Conservation (phyloP, 1,284 basidiomycete species). For the Tremellales sp. region DNA sequence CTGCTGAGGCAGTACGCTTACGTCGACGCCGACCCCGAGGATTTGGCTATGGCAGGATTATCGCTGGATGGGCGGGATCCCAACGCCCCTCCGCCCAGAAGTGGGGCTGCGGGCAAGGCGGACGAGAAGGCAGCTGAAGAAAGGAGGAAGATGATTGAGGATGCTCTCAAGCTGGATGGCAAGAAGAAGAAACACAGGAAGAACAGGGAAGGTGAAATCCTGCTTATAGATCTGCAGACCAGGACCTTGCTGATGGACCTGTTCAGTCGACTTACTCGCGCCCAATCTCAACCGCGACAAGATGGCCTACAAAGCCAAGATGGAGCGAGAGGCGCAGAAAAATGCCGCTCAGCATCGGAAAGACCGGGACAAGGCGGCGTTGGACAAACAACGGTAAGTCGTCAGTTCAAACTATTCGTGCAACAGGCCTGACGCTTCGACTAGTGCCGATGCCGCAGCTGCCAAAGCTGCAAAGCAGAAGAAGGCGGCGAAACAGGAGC, state of each 20-base stretch:
- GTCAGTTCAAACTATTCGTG: background rate
- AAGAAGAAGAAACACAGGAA: constrained; percentile 46
- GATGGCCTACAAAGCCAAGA: constrained; percentile 31
- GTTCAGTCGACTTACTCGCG: constrained; percentile 41
- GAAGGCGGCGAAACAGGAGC: constrained; percentile 47
- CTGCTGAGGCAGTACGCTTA: constrained; percentile 47
- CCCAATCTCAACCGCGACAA: constrained; percentile 48
- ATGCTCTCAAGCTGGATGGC: constrained; percentile 40
- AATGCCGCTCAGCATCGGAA: constrained; percentile 29
- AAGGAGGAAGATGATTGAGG: constrained; percentile 33
- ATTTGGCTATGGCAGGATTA: constrained; percentile 6
- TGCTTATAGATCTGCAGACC: background rate
- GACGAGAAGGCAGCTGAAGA: constrained; percentile 43
- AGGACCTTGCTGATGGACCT: background rate
- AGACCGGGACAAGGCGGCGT: constrained; percentile 42
- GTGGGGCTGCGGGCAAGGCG: constrained; percentile 22
- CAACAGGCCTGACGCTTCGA: background rate
- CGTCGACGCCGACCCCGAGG: constrained; percentile 35
- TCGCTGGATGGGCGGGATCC: constrained; percentile 10
- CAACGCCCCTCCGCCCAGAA: constrained; percentile 23
- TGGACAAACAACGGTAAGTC: constrained; percentile 47
- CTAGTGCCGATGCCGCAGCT: constrained; percentile 44
- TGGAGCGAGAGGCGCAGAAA: constrained; percentile 40
- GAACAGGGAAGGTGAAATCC: constrained; percentile 35
- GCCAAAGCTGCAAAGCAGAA: constrained; percentile 48